phyloP scores from a whole-genome alignment of 2,329 filamentous ascomycete species.

The Colletotrichum falcatum region DNA sequence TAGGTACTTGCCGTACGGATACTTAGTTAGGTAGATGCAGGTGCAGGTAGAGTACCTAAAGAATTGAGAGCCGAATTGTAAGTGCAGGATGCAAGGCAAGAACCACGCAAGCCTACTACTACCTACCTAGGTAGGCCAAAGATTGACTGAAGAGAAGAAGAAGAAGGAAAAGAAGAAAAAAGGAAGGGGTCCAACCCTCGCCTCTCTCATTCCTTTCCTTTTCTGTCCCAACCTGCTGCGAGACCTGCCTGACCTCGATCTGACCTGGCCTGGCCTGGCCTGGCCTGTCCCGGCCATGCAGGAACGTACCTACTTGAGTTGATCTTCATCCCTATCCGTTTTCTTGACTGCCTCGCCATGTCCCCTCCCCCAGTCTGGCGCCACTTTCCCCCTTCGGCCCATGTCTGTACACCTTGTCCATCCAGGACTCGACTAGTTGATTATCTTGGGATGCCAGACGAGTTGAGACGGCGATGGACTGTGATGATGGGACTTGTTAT shows the following conservation, averaged over 20 bases:
- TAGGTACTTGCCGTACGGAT: too few relatives aligned
- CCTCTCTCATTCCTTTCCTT: constrained; percentile 7
- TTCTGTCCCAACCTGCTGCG: constrained; percentile 6
- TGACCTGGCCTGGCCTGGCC: background rate
- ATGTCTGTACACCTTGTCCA: background rate
- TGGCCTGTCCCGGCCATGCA: background rate
- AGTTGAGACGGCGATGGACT: background rate
- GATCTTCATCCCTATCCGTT: background rate
- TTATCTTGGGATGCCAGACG: background rate
- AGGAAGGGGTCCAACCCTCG: background rate
- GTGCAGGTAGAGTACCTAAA: background rate
- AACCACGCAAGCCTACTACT: background rate
- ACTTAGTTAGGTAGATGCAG: background rate
- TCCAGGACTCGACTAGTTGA: background rate
- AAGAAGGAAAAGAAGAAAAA: too few relatives aligned
- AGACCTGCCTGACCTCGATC: too few relatives aligned
- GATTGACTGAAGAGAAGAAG: background rate
- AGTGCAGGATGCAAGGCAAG: background rate
- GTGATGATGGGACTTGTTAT: background rate
- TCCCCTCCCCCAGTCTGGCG: background rate
- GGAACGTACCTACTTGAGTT: background rate
- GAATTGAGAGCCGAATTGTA: background rate
- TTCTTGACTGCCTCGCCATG: background rate
- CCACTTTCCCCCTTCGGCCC: background rate
- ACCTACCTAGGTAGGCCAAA: background rate